Base-by-base conservation (phyloP, 2,329 filamentous ascomycete genomes). In the Arthrobotrys sinensis region DNA sequence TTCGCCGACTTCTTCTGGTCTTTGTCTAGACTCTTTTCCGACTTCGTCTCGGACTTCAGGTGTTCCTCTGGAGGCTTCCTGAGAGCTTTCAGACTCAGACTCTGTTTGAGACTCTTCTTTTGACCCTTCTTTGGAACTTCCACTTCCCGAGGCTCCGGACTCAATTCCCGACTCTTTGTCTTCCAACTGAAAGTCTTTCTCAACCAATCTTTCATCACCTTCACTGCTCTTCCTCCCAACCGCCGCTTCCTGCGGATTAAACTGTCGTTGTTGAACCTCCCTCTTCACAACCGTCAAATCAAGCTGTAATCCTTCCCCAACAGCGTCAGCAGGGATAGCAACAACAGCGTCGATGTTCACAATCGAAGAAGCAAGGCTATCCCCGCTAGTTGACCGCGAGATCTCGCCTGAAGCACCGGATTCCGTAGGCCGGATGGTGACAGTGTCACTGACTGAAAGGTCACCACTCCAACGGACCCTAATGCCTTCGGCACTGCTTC, bases 381-480 rank as follows among this genome's bases (percentile, higher is more conserved):
- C 66, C 3, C n/a, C 45, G 28, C 67, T 71, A 6, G 34, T 63
- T 12, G 66, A 71, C 52, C 66, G 50, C 62, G 75, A 78, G 52
- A 67, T 72, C 21, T 78, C 67, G 10, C 60, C 75, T 14, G 67
- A 67, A 16, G 67, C 52, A 12, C 67, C 67, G 6, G 75, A 71
- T 38, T 78, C 66, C 16, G 75, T 55, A 38, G 75, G 75, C 5
- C 52, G 60, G 38, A 78, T 78, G 43, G 62, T 78, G 19, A 71
- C 60, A 40, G 52, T 34, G 67, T 78, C 67, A 50, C 63, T 36
- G 53, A 72, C 52, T 46, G 67, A 67, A 57, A 78, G 62, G 11
- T 78, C 75, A 40, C 67, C 75, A 34, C 75, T 78, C 75, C 67
- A 78, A 48, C 75, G 75, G 50, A 78, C 75, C 34, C 75, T 52